Evolutionary conservation across 495 filamentous ascomycete species (phyloP).

Genomic region (Hyaloscypha variabilis): DNA sequence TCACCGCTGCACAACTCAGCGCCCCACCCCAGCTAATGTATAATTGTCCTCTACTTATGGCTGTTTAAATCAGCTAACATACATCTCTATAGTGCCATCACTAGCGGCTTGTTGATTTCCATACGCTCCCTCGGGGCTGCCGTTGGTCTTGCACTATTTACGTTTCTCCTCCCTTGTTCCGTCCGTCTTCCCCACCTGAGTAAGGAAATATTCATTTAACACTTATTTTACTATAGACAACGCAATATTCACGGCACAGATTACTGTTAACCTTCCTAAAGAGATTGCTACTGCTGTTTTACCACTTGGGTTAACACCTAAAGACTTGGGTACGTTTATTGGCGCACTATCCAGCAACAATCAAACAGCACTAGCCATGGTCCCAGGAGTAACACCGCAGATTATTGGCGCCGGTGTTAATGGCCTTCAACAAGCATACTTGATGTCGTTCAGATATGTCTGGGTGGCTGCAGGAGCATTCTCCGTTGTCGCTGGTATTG

Average conservation of each 20-base stretch:
- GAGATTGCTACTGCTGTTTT: conserved; percentile 13
- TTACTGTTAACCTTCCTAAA: conserved; percentile 15
- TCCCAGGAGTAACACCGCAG: conserved; percentile 26
- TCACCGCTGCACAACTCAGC: conserved; percentile 34
- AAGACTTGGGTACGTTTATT: conserved; percentile 27
- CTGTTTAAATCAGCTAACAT: background rate
- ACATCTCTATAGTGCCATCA: background rate
- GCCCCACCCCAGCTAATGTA: conserved; percentile 37
- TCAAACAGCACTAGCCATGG: conserved; percentile 14
- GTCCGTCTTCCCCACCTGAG: background rate
- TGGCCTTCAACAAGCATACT: conserved; percentile 7
- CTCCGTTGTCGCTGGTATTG: background rate
- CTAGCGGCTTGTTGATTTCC: conserved; percentile 8
- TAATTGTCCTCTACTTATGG: background rate
- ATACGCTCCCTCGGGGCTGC: conserved; percentile 1
- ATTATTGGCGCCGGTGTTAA: conserved; percentile 20
- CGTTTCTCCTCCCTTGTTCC: background rate
- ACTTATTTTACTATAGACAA: too few species aligned
- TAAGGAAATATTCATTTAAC: conserved; percentile 3
- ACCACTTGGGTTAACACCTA: conserved; percentile 23
- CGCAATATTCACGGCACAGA: conserved; percentile 21
- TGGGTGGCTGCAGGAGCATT: conserved; percentile 16
- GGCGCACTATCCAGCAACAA: conserved; percentile 21
- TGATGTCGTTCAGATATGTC: conserved; percentile 1
- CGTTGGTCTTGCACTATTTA: conserved; percentile 9